Conservation (phyloP, 1,284 basidiomycete species). For the Tilletiopsis washingtonensis region DNA sequence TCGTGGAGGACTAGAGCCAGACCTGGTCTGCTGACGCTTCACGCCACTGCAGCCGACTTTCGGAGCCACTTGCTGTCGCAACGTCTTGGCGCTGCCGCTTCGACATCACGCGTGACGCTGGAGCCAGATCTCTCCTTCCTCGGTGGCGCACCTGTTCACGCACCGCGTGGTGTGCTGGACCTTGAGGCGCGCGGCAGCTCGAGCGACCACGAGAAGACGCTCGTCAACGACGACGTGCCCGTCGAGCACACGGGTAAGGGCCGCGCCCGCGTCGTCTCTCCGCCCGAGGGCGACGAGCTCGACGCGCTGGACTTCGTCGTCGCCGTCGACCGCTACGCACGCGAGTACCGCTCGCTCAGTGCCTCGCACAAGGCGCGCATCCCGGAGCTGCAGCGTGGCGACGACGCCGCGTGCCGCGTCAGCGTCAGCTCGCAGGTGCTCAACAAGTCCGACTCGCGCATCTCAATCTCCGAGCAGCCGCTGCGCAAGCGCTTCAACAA, state of each 20-base stretch:
- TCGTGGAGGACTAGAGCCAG: neutral
- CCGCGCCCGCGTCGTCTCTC: neutral
- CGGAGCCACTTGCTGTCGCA: constrained; percentile 10
- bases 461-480: constrained; percentile 2
- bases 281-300: constrained; percentile 22
- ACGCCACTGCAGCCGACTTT: constrained; percentile 17
- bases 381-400: neutral
- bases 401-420: too few relatives aligned
- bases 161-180: too few relatives aligned
- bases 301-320: constrained; percentile 32
- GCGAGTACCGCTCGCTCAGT: constrained; percentile 6
- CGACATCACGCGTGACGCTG: constrained; percentile 12
- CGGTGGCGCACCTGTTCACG: neutral
- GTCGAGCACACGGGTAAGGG: constrained; percentile 2
- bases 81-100: constrained; percentile 14
- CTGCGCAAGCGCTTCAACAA: neutral
- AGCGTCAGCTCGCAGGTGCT: too few relatives aligned
- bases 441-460: too few relatives aligned
- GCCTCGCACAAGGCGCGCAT: too few relatives aligned
- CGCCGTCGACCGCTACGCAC: constrained; percentile 23
- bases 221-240: too few relatives aligned
- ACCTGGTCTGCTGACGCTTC: constrained; percentile 12
- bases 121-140: neutral
- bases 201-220: too few relatives aligned
- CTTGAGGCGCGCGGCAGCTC: too few relatives aligned